These are phyloP conservation scores for Gossypium raimondii DNA, from an alignment of 345 rosid genomes.

Conservation along the genomic window DNA sequence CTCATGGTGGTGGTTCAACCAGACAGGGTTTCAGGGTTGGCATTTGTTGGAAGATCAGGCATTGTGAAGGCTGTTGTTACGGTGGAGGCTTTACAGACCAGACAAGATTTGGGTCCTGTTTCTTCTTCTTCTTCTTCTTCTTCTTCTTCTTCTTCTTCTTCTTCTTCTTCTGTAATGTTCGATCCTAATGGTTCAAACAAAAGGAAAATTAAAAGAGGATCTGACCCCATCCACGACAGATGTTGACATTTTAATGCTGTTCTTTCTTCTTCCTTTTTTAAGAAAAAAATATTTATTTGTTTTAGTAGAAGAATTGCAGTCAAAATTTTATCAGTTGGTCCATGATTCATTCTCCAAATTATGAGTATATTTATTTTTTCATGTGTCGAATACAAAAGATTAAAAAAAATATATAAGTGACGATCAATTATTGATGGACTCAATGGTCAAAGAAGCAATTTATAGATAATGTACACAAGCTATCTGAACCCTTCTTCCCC, in stretches of 20 bases:
- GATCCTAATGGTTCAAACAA: slow-evolving; percentile 64
- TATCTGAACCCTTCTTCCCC: no score
- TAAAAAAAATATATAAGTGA: no score
- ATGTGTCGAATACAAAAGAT: no score
- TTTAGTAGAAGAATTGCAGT: slow-evolving; percentile 6
- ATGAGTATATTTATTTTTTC: no score
- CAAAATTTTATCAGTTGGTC: no score
- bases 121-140: slow-evolving; percentile 26
- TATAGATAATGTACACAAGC: no score
- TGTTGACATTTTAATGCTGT: slow-evolving; percentile 26
- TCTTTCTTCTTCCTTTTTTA: not conserved
- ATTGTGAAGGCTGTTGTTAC: slow-evolving; percentile 30
- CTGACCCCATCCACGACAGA: slow-evolving; percentile 87
- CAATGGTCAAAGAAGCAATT: no score
- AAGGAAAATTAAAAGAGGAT: slow-evolving; percentile 62
- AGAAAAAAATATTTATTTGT: slow-evolving; percentile 10
- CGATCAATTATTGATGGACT: no score
- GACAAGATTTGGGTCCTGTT: slow-evolving; percentile 37
- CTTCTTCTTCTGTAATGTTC: slow-evolving; percentile 25
- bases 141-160: slow-evolving; percentile 33
- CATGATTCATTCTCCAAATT: no score
- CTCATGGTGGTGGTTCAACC: slow-evolving; percentile 33
- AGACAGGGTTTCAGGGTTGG: slow-evolving; percentile 35
- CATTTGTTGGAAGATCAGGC: slow-evolving; percentile 31
- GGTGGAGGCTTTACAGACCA: slow-evolving; percentile 25